Conservation (phyloP, 1,139 yeast species). For the Scheffersomyces illinoinensis region DNA sequence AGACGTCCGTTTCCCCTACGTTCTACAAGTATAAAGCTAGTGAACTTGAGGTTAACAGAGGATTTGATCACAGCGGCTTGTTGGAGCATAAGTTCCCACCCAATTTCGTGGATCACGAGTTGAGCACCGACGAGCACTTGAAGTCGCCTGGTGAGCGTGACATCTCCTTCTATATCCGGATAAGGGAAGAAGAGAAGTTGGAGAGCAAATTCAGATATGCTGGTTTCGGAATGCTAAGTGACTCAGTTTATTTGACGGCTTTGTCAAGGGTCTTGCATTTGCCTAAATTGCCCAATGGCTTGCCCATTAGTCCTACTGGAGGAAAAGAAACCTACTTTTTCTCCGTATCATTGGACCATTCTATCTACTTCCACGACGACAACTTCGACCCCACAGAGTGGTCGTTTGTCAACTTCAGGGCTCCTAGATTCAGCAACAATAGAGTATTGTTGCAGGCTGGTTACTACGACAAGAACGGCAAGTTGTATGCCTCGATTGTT, state of each 20-base stretch:
- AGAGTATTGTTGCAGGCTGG: constrained; percentile 39
- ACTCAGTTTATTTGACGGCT: constrained; percentile 36
- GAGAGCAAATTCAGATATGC: constrained; percentile 22
- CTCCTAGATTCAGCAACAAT: constrained; percentile 40
- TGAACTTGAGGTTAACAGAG: constrained; percentile 19
- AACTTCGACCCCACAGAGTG: constrained; percentile 44
- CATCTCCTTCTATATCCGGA: constrained; percentile 32
- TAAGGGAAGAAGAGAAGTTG: constrained; percentile 22
- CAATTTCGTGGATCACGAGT: constrained; percentile 20
- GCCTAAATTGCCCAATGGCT: constrained; percentile 9
- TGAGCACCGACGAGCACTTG: constrained; percentile 17
- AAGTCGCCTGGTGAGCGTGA: constrained; percentile 32
- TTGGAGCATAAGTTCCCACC: constrained; percentile 32
- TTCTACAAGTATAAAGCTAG: constrained; percentile 28
- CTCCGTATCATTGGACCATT: constrained; percentile 44
- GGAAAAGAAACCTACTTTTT: constrained; percentile 30
- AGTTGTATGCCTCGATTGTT: constrained; percentile 39
- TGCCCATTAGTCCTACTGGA: constrained; percentile 13
- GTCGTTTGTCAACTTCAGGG: constrained; percentile 34
- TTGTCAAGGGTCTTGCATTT: constrained; percentile 29
- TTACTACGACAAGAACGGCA: constrained; percentile 34
- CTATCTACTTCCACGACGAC: constrained; percentile 44
- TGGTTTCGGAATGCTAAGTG: constrained; percentile 32
- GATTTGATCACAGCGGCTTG: constrained; percentile 19
- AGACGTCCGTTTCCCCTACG: constrained; percentile 25